Base-by-base conservation (phyloP, 179 eudicot species). In the Sideroxylon spinosum region DNA sequence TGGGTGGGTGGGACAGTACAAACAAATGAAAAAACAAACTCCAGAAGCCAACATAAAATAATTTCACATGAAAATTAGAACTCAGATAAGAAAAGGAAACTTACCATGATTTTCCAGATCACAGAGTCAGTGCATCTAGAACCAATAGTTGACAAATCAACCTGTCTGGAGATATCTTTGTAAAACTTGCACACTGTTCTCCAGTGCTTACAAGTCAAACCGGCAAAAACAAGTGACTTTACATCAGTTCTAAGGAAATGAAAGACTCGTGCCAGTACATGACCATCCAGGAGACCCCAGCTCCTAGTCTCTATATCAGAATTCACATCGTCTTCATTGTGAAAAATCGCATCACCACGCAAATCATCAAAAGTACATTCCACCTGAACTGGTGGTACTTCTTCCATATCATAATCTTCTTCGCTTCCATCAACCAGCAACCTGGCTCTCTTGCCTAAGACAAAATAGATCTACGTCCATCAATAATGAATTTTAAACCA, bases 131-230 rank as follows among this genome's bases (percentile, higher is more conserved):
- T 83, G 87, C 98, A 91, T 79, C 81, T 81, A 63, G 85, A 78
- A 59, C 91, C 91, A 79, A 91, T 67, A 68, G 88, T 80, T 50
- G 91, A 88, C 80, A 93, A 84, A 85, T 95, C 95, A 71, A 91
- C 90, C 79, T 85, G 89, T 73, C 81, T 81, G 81, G 85, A 88
- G 77, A 91, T 74, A 79, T 81, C 85, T 83, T 86, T 91, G 88
- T 93, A 93, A 78, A 86, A 86, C 22, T 83, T 86, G 67, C 82
- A 88, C 61, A 89, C 90, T 72, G 88, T 82, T 86, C 93, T 87
- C 98, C 98, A 95, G 65, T 89, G 93, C 85, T 89, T 91, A 82
- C 98, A 95, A 83, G 98, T 93, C 78, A 85, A 86, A 80, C 86
- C 80, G 76, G 92, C 91, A 85, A 85, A 76, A 70, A 84, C 86